These are phyloP conservation scores for Pseudocercospora pini-densiflorae DNA, from an alignment of 2,329 filamentous ascomycete species.

Conservation along the genomic window DNA sequence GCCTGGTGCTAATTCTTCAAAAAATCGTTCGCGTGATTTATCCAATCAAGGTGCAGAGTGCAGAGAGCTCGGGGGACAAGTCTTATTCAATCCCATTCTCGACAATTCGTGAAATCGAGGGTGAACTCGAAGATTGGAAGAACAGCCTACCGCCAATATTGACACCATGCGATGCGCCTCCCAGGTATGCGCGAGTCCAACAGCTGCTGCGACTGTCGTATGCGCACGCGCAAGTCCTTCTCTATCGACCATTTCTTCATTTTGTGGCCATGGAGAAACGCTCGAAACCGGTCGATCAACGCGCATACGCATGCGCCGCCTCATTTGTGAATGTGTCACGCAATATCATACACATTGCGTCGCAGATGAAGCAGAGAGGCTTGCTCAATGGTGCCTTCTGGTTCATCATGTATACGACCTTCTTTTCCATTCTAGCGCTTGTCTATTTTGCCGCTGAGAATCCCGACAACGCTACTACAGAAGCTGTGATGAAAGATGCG, in stretches of 20 bases:
- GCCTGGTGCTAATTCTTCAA: constrained; percentile 60
- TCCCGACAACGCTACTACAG: constrained; percentile 71
- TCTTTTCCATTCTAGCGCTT: constrained; percentile 78
- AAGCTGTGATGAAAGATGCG: constrained; percentile 84
- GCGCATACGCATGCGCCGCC: constrained; percentile 75
- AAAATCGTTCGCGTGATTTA: constrained; percentile 69
- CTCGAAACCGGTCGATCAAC: constrained; percentile 66
- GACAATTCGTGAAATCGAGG: constrained; percentile 67
- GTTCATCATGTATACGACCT: constrained; percentile 85
- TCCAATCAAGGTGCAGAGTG: constrained; percentile 59
- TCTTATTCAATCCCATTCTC: constrained; percentile 68
- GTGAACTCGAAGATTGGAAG: constrained; percentile 67
- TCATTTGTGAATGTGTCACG: constrained; percentile 69
- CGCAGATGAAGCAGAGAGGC: constrained; percentile 75
- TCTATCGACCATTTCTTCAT: constrained; percentile 83
- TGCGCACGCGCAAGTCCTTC: constrained; percentile 79
- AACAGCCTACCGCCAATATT: constrained; percentile 73
- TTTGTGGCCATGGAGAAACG: constrained; percentile 69
- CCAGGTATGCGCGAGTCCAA: constrained; percentile 66
- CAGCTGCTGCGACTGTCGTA: constrained; percentile 80
- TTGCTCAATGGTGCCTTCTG: constrained; percentile 82
- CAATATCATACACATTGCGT: constrained; percentile 79
- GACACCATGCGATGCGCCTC: constrained; percentile 79
- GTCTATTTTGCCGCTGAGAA: constrained; percentile 83
- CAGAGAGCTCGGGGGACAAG: constrained; percentile 49